Conservation (phyloP, 2,329 filamentous ascomycete genomes). For the Blastomyces emzantsi region DNA sequence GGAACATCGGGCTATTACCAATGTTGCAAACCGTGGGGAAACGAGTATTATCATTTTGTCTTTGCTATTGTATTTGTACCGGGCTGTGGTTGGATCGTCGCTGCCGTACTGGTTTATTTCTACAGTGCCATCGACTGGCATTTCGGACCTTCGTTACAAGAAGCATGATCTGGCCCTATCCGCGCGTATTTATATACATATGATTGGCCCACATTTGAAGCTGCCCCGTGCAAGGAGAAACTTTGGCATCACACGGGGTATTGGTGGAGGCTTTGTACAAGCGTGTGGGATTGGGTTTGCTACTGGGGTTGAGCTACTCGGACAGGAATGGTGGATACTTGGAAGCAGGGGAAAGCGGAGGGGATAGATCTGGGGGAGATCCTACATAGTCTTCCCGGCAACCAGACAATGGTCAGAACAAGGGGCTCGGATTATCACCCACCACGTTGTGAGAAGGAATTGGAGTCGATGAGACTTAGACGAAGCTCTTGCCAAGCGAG, state of each 20-base stretch:
- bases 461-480: slow-evolving; percentile 20
- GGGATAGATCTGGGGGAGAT: slow-evolving; percentile 1
- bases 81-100: neutral
- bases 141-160: neutral
- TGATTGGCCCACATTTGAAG: neutral
- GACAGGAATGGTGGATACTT: neutral
- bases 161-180: neutral
- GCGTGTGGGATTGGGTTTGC: neutral
- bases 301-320: neutral
- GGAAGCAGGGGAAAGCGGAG: neutral
- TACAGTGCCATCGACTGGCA: neutral
- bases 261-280: neutral
- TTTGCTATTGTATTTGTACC: neutral
- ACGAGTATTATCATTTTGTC: neutral
- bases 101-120: neutral
- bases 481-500: slow-evolving; percentile 24
- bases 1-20: neutral
- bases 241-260: neutral
- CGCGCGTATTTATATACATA: neutral
- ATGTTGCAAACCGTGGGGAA: neutral
- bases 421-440: slow-evolving; percentile 1
- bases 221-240: neutral
- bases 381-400: slow-evolving; percentile 5
- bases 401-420: slow-evolving; percentile 2
- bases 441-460: slow-evolving; percentile 3